These are phyloP conservation scores for Nemania bipapillata DNA, from an alignment of 2,329 filamentous ascomycete genomes.

Conservation along the genomic window DNA sequence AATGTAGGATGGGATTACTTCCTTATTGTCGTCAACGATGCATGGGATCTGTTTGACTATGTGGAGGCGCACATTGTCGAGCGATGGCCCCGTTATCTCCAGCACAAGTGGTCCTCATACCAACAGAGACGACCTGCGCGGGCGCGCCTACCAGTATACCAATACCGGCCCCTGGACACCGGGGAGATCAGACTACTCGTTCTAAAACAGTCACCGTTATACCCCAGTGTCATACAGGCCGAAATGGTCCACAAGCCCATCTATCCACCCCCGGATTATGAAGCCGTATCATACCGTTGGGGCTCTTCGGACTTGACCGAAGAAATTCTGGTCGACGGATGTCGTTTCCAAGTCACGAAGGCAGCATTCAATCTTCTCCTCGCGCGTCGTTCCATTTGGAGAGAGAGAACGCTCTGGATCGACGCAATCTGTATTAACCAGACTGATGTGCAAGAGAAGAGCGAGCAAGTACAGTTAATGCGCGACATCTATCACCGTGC, in stretches of 20 bases:
- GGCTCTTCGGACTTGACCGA: constrained; percentile 27
- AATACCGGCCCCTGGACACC: constrained; percentile 40
- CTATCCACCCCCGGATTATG: constrained; percentile 30
- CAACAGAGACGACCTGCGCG: constrained; percentile 27
- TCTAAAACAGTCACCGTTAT: constrained; percentile 20
- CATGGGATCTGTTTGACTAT: constrained; percentile 27
- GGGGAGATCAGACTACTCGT: constrained; percentile 46
- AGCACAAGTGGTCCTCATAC: constrained; percentile 32
- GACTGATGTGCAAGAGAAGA: constrained; percentile 33
- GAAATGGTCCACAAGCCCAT: constrained; percentile 25
- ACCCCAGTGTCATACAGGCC: constrained; percentile 27
- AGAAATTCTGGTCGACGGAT: constrained; percentile 33
- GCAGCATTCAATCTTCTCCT: constrained; percentile 35
- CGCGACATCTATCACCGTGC: constrained; percentile 32
- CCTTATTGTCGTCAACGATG: background rate
- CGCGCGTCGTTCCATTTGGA: constrained; percentile 30
- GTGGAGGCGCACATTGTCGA: constrained; percentile 29
- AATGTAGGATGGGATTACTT: background rate
- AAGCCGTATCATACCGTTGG: constrained; percentile 38
- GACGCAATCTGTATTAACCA: constrained; percentile 39
- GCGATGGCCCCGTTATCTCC: constrained; percentile 28
- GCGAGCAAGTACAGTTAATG: constrained; percentile 34
- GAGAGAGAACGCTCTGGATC: constrained; percentile 35
- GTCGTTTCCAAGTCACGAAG: constrained; percentile 31
- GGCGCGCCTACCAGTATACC: constrained; percentile 16